Percentiles rank a stretch among this genome's conserved stretches.
Conservation (phyloP, 2,329 filamentous ascomycete genomes). For the Fusarium sp. region DNA sequence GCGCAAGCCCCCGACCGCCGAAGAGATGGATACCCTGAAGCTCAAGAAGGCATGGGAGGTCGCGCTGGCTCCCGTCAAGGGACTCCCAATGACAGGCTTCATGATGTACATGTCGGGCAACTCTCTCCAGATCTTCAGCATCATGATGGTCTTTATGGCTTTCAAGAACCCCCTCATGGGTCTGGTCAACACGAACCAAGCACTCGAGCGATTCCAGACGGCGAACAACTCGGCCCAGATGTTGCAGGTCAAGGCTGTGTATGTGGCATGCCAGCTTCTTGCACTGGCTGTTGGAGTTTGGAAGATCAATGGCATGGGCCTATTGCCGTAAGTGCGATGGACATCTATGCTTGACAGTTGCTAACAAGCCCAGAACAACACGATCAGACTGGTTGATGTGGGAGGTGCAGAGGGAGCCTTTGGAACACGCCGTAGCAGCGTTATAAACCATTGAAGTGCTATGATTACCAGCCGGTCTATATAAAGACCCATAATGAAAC, state of each 20-base stretch:
- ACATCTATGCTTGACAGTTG: not conserved
- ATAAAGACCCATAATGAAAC: not conserved
- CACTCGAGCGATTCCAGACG: slow-evolving; percentile 92
- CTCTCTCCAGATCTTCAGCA: slow-evolving; percentile 97
- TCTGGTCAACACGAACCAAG: slow-evolving; percentile 82
- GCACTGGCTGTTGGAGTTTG: slow-evolving; percentile 89
- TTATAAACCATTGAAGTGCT: slow-evolving; percentile 54
- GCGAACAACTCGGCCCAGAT: slow-evolving; percentile 79
- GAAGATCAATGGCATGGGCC: slow-evolving; percentile 97
- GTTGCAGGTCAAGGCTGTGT: slow-evolving; percentile 86
- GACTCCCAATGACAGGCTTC: slow-evolving; percentile 96
- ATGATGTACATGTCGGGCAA: slow-evolving; percentile 99
- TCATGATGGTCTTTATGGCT: slow-evolving; percentile 99
- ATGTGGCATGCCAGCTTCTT: slow-evolving; percentile 86
- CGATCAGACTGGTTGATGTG: slow-evolving; percentile 98
- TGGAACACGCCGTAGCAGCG: slow-evolving; percentile 74
- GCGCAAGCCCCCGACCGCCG: slow-evolving; percentile 76
- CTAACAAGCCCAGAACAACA: slow-evolving; percentile 74
- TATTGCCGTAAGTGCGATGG: slow-evolving; percentile 78
- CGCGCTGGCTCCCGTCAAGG: slow-evolving; percentile 91
- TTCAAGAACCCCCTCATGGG: slow-evolving; percentile 97
- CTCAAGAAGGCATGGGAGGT: slow-evolving; percentile 99
- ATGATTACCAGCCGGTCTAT: slow-evolving; percentile 15
- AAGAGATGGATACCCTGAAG: slow-evolving; percentile 95
- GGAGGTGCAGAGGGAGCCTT: slow-evolving; percentile 79